Evolutionary conservation across 345 rosid species (phyloP), one percentile per base, ranked within the genome.

Genomic region (Abelmoschus esculentus): DNA sequence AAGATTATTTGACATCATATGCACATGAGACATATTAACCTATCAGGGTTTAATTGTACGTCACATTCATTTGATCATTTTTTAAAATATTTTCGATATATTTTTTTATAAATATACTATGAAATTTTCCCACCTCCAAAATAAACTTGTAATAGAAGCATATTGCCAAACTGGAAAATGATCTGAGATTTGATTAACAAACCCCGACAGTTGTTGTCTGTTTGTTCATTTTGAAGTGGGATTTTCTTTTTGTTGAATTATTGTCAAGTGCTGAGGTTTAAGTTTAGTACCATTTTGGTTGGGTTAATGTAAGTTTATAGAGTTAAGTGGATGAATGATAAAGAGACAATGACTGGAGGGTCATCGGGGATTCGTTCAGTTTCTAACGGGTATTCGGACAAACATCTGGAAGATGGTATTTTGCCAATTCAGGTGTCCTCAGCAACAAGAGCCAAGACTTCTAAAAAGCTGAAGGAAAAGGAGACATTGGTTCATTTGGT

Each of bases 401-500:
- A 89, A 76, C 84, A 86, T 78, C 72, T 77, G 59, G 86, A 75
- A 52, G 78, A 83, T 77, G 86, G 84, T 61, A 73, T 76, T 69
- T 80, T 79, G 61, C 95, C 86, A 5, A 67, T 83, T 44, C 89
- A 83, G 46, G 64, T 34, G 53, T 78, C 77, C 6, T 61, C 86
- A 49, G 68, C 82, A 18, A 60, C 74, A 40, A 87, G 90, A 52
- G 76, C 70, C 19, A 96, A 92, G 80, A 81, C 91, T 59, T 79
- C 78, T 15, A 92, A 92, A 88, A 82, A 86, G 96, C 77, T 83
- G 58, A 96, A 89, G 82, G 97, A 91, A 65, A 91, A 86, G 74
- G 99, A 89, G 68, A 84, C 86, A 12, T 46, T 90, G 76, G 67
- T 83, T 72, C 89, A 75, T 73, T 90, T 93, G 97, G 87, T 96